phyloP scores from a whole-genome alignment of 208 protist genomes.

The Crithidia fasciculata region DNA sequence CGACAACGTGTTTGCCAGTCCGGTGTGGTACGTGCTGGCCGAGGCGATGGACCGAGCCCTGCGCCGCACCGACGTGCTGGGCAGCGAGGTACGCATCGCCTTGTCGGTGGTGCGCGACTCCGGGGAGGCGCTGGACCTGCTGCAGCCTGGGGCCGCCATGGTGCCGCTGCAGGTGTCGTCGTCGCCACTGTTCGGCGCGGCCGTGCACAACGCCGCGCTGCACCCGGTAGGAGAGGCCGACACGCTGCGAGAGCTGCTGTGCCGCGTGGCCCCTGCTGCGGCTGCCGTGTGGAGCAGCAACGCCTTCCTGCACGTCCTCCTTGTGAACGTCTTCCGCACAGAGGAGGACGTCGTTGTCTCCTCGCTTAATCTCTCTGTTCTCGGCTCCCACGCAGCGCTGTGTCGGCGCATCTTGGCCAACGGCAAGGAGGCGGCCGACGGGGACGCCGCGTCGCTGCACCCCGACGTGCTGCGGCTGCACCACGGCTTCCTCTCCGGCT shows the following conservation, averaged over 20 bases:
- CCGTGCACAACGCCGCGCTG: conserved; percentile 25
- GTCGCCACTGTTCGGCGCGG: conserved; percentile 46
- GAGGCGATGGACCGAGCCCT: conserved; percentile 33
- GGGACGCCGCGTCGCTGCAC: not conserved
- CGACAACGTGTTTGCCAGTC: conserved; percentile 33
- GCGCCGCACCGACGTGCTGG: not conserved
- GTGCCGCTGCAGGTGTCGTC: conserved; percentile 28
- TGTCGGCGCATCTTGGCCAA: conserved; percentile 19
- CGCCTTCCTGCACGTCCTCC: conserved; percentile 31
- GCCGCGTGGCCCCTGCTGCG: conserved; percentile 14
- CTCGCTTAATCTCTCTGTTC: conserved; percentile 41
- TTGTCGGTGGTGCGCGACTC: conserved; percentile 23
- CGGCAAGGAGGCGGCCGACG: not conserved
- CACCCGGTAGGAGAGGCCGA: conserved; percentile 20
- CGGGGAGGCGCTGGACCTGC: conserved; percentile 38
- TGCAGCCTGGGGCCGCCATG: conserved; percentile 16
- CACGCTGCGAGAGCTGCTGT: conserved; percentile 24
- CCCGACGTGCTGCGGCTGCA: conserved; percentile 24
- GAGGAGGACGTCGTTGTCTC: conserved; percentile 34
- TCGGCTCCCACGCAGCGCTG: conserved; percentile 35
- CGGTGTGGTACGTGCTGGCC: conserved; percentile 35
- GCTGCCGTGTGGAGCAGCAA: conserved; percentile 18
- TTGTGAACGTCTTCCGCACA: conserved; percentile 32
- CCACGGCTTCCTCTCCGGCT: conserved; percentile 14
- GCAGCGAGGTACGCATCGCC: conserved; percentile 31